Conservation (phyloP, 192 early-diverging fungal genomes). For the Umbelopsis sp. region DNA sequence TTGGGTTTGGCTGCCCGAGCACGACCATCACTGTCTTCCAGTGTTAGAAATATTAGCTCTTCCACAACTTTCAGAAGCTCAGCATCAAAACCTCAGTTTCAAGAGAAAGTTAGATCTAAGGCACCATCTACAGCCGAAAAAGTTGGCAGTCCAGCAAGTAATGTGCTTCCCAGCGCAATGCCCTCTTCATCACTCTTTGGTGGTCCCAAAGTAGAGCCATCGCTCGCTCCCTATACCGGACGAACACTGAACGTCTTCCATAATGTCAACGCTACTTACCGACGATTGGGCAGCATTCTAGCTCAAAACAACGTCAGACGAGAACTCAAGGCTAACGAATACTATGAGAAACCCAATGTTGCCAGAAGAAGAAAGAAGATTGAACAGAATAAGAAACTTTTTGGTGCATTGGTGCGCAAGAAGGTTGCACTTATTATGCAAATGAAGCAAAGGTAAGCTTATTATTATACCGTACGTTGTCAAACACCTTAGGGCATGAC, state of each 20-base stretch:
- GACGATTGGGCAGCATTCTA: slow-evolving; percentile 59
- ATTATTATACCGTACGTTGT: neutral
- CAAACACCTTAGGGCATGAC: neutral
- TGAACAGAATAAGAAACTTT: slow-evolving; percentile 57
- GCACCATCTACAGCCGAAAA: neutral
- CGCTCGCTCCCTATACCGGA: slow-evolving; percentile 48
- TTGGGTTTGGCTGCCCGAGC: slow-evolving; percentile 4
- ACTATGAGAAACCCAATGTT: slow-evolving; percentile 72
- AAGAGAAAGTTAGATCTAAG: neutral
- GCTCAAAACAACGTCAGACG: slow-evolving; percentile 58
- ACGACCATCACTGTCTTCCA: neutral
- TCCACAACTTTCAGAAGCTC: neutral
- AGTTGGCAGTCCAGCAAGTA: neutral
- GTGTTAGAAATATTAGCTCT: neutral
- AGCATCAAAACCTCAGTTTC: neutral
- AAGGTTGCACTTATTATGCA: slow-evolving; percentile 68
- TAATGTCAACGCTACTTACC: slow-evolving; percentile 50
- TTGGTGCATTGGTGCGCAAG: slow-evolving; percentile 60
- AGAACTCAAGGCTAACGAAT: slow-evolving; percentile 54
- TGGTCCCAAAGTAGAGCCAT: slow-evolving; percentile 32
- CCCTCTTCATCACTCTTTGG: neutral
- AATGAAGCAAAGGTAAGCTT: slow-evolving; percentile 57
- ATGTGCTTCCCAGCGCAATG: slow-evolving; percentile 9
- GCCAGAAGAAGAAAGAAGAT: slow-evolving; percentile 60
- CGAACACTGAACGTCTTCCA: slow-evolving; percentile 51